phyloP scores from a whole-genome alignment of 306 rosid species.

The Cercis canadensis region DNA sequence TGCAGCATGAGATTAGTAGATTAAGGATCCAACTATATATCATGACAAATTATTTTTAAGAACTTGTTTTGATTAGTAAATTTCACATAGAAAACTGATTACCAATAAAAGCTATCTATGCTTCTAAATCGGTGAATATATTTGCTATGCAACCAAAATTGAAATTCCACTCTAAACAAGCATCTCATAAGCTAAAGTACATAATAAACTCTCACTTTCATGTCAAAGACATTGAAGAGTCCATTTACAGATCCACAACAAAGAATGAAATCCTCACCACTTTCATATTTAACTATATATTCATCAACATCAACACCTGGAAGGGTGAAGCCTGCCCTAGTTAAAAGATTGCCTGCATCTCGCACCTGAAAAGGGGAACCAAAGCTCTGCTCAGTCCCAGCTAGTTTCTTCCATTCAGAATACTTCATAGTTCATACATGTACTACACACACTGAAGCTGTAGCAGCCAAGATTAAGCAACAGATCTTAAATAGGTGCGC shows the following conservation, averaged over 20 bases:
- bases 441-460: too few relatives aligned
- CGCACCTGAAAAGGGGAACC: conserved; percentile 63
- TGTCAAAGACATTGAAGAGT: conserved; percentile 29
- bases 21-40: background rate
- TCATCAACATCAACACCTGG: conserved; percentile 97
- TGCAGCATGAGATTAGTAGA: background rate
- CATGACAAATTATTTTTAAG: background rate
- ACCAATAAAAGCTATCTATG: conserved; percentile 22
- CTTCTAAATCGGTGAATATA: conserved; percentile 12
- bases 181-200: conserved; percentile 12
- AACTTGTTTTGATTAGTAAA: background rate
- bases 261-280: conserved; percentile 60
- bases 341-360: conserved; percentile 98
- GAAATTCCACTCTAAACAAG: conserved; percentile 20
- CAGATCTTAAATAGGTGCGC: conserved; percentile 26
- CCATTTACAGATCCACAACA: conserved; percentile 21
- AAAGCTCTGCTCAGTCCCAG: conserved; percentile 29
- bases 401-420: conserved; percentile 21
- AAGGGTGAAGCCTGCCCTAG: conserved; percentile 91
- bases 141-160: conserved; percentile 35
- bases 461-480: conserved; percentile 25
- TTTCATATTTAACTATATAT: conserved; percentile 78
- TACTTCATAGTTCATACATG: background rate
- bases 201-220: conserved; percentile 9
- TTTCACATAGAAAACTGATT: background rate